A percentile compares a stretch with the other conserved stretches of the same genome.
Conservation (phyloP, 805 yeast species). For the Wickerhamiella siamensis region DNA sequence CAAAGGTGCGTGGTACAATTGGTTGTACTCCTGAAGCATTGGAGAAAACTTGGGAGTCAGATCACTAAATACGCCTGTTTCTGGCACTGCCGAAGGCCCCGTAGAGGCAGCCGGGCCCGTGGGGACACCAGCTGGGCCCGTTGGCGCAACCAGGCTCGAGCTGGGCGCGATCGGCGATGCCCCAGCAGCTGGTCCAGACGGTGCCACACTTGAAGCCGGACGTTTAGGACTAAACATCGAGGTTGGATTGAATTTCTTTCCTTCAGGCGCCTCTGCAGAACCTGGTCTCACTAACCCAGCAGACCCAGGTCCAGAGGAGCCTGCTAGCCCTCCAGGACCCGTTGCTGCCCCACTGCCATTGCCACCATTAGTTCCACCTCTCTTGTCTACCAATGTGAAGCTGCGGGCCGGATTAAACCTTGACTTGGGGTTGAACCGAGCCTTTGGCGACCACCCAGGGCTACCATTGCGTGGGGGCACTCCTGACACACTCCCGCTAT, state of each 20-base stretch:
- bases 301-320: too few species aligned
- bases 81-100: not conserved
- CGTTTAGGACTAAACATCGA: conserved; percentile 5
- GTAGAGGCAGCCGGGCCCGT: not conserved
- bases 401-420: not conserved
- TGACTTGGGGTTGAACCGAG: conserved; percentile 1
- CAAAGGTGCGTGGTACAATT: conserved; percentile 17
- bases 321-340: too few species aligned
- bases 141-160: not conserved
- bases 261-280: not conserved
- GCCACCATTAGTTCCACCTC: not conserved
- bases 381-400: not conserved
- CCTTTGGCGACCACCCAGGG: not conserved
- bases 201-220: not conserved
- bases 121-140: not conserved
- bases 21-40: conserved; percentile 1
- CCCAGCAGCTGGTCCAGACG: not conserved
- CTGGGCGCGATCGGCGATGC: not conserved
- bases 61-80: not conserved
- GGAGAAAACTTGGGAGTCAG: conserved; percentile 1
- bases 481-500: not conserved
- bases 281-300: not conserved
- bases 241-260: conserved; percentile 4
- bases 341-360: too few species aligned
- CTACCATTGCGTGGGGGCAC: not conserved